Base-by-base conservation (phyloP, 768 basidiomycete species). In the Russula olivacea region DNA sequence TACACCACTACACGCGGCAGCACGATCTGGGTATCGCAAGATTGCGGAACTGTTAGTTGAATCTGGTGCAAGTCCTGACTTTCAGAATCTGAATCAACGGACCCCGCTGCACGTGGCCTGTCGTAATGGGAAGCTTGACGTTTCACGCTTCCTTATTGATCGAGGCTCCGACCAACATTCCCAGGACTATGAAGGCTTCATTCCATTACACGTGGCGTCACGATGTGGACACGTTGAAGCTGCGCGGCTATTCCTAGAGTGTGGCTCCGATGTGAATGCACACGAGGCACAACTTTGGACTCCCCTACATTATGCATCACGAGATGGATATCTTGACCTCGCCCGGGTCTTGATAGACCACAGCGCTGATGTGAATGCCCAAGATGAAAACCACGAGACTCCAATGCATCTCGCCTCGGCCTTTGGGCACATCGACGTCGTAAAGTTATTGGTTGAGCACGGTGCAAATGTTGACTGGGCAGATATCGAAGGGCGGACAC, bases 351-450 rank as follows among this genome's bases (percentile, higher is more conserved):
- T 45, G 21, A n/a, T 45, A 21, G 45, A 45, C 45, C 45, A n/a
- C 4, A 21, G 45, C 21, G 45, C 45, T 45, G 21, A 45, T 21
- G 45, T 45, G 9, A 45, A 45, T 4, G 45, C n/a, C 4, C 10
- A 45, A 19, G 4, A 3, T 0, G 9, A 0, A 11, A 0, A 3
- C 45, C 0, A 9, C 21, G 8, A 1, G 8, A 45, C 45, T 3
- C n/a, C 45, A 45, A 10, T 45, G 5, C 45, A 45, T 21, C 1
- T 4, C 10, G 45, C 45, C n/a, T 45, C 45, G 21, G 10, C 1
- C 45, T 0, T 2, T n/a, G 45, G 45, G n/a, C 45, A 21, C 9
- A 8, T 45, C 9, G 21, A 45, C 23, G 8, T 48, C 11, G 45
- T 36, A 19, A 34, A 23, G 14, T 28, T 48, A 12, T 12, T 58